Base-by-base conservation (phyloP, 208 protist species). In the Wallacemonas sp. region DNA sequence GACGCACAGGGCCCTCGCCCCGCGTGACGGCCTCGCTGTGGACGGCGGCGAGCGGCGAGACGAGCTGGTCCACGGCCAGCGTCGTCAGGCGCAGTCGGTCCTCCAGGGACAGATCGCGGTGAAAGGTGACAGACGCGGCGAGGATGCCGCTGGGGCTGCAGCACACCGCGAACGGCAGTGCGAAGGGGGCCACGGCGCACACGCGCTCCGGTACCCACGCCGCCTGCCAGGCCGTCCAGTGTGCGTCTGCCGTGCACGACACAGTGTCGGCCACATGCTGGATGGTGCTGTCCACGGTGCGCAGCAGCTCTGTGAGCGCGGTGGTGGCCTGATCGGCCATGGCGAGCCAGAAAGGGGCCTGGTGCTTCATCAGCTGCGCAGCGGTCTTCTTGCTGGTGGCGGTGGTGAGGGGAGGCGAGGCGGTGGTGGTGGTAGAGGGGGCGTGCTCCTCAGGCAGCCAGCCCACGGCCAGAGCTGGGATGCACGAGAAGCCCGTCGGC, bases 401-500 rank as follows among this genome's bases (percentile, higher is more conserved):
- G 46, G n/a, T 52, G 46, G n/a, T 11, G 46, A 8, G 12, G 18
- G n/a, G 8, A n/a, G n/a, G n/a, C n/a, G n/a, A n/a, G n/a, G n/a
- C n/a, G n/a, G n/a, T n/a, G n/a, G n/a, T n/a, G n/a, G n/a, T n/a
- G n/a, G n/a, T n/a, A n/a, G n/a, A n/a, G n/a, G n/a, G n/a, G n/a
- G n/a, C n/a, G n/a, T n/a, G n/a, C n/a, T 52, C n/a, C 14, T 28
- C 46, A 52, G 46, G n/a, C 14, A 28, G 8, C 22, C 23, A 59
- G 44, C 61, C 61, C 18, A 65, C 52, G 23, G 57, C 26, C 28
- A 55, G 45, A 25, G 16, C 33, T 18, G 39, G 46, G 50, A 70
- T 39, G 8, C 38, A 50, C 22, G 48, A 25, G 50, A 79, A 55
- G 29, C 23, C 49, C 32, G 67, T 69, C 16, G 39, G 28, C 18